Conservation (phyloP, 805 yeast genomes). For the Vanderwaltozyma verrucispora region DNA sequence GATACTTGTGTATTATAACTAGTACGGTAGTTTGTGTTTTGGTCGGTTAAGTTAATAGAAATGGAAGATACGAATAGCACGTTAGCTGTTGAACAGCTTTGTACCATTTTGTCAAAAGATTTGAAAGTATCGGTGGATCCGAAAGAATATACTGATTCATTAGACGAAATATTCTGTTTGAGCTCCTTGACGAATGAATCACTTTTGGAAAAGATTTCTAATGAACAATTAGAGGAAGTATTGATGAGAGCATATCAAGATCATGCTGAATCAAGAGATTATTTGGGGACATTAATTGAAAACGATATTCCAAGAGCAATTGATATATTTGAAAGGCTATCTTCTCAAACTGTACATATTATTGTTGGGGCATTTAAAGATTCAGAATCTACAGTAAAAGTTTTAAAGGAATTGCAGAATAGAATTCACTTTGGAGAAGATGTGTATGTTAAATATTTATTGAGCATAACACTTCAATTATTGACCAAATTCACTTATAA, state of each 20-base stretch:
- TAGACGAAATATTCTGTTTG: conserved; percentile 6
- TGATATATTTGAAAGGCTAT: conserved; percentile 13
- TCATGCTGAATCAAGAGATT: conserved; percentile 15
- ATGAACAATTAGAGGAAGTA: conserved; percentile 13
- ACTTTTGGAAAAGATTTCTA: background rate
- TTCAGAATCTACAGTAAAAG: conserved; percentile 9
- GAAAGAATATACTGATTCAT: conserved; percentile 4
- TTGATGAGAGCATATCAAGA: conserved; percentile 21
- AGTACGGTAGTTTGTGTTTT: too few species aligned
- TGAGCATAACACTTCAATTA: conserved; percentile 20
- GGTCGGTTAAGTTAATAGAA: too few species aligned
- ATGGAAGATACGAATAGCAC: background rate
- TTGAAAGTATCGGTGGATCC: conserved; percentile 1
- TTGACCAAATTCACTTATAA: conserved; percentile 18
- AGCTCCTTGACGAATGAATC: background rate
- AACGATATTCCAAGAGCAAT: conserved; percentile 11
- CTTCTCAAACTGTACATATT: conserved; percentile 12
- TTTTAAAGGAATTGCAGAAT: conserved; percentile 11
- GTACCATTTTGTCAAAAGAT: background rate
- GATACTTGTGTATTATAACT: too few species aligned
- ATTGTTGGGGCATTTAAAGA: conserved; percentile 16
- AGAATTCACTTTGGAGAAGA: conserved; percentile 17
- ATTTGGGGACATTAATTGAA: conserved; percentile 9
- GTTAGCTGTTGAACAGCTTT: background rate
- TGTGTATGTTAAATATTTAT: conserved; percentile 9